Percentiles rank a stretch among this genome's conserved stretches.
These are phyloP conservation scores for Auricularia sp. DNA, from an alignment of 768 basidiomycete genomes.

Conservation along the genomic window DNA sequence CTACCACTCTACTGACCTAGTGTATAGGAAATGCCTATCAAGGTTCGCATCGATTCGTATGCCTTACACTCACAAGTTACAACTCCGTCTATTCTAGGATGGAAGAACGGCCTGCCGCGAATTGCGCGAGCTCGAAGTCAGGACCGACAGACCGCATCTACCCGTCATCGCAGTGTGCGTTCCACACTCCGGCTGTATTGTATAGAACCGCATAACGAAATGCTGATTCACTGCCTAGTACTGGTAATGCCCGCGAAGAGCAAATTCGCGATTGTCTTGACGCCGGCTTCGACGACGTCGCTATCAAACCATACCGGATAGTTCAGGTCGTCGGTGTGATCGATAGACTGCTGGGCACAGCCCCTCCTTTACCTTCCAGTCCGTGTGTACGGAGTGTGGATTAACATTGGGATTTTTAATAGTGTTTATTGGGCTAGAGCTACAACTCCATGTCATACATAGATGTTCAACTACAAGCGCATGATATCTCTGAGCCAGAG, in stretches of 20 bases:
- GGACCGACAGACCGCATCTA: not conserved
- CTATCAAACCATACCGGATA: not conserved
- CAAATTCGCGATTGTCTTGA: not conserved
- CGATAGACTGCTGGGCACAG: too few relatives aligned
- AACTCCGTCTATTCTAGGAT: not conserved
- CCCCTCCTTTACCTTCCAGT: too few relatives aligned
- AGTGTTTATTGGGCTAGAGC: too few relatives aligned
- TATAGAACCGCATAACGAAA: too few relatives aligned
- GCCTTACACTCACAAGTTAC: too few relatives aligned
- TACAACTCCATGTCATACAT: too few relatives aligned
- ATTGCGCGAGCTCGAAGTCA: not conserved
- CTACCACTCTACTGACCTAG: not conserved
- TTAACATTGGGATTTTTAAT: too few relatives aligned
- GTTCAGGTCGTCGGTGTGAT: too few relatives aligned
- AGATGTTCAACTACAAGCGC: too few relatives aligned
- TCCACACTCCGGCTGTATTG: too few relatives aligned
- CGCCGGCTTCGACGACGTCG: not conserved
- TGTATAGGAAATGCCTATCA: not conserved
- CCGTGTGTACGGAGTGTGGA: too few relatives aligned
- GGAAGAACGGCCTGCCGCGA: not conserved
- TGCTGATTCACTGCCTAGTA: not conserved
- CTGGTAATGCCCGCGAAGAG: not conserved
- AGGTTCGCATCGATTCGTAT: not conserved
- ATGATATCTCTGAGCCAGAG: too few relatives aligned
- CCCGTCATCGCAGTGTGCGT: not conserved